Percentiles rank a stretch among this genome's conserved stretches.
These are phyloP conservation scores for Aspergillus quadricinctus DNA, from an alignment of 2,329 filamentous ascomycete genomes.

Conservation along the genomic window DNA sequence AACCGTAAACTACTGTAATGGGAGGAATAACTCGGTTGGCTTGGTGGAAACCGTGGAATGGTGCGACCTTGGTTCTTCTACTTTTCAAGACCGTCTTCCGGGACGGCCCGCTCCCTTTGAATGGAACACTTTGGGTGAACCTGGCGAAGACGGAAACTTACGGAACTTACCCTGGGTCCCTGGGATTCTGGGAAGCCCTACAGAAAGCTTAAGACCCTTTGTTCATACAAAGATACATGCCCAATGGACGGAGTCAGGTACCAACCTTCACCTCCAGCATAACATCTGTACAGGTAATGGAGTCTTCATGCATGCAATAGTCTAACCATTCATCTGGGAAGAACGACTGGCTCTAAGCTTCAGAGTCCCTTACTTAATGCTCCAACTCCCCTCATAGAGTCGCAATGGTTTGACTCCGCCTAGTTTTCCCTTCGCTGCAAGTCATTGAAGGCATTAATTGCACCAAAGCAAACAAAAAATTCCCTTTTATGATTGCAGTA, in stretches of 20 bases:
- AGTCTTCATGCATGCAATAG: background rate
- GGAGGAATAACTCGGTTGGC: background rate
- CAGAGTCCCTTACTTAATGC: background rate
- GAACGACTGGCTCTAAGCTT: background rate
- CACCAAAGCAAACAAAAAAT: too few relatives aligned
- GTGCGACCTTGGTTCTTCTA: background rate
- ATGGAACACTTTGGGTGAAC: background rate
- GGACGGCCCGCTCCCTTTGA: background rate
- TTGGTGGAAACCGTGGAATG: slow-evolving; percentile 1
- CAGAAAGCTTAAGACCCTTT: too few relatives aligned
- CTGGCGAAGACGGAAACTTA: background rate
- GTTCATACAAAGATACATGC: background rate
- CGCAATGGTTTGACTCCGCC: background rate
- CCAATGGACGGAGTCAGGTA: background rate
- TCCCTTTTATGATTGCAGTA: background rate
- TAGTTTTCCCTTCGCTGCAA: background rate
- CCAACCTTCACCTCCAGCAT: background rate
- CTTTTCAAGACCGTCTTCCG: background rate
- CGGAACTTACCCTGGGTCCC: background rate
- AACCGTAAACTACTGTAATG: too few relatives aligned
- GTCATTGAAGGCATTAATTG: background rate
- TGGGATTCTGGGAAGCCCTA: too few relatives aligned
- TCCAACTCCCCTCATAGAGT: background rate
- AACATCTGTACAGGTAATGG: background rate
- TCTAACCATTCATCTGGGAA: background rate